Conservation (phyloP, 495 filamentous ascomycete species). For the Collariella sp. region DNA sequence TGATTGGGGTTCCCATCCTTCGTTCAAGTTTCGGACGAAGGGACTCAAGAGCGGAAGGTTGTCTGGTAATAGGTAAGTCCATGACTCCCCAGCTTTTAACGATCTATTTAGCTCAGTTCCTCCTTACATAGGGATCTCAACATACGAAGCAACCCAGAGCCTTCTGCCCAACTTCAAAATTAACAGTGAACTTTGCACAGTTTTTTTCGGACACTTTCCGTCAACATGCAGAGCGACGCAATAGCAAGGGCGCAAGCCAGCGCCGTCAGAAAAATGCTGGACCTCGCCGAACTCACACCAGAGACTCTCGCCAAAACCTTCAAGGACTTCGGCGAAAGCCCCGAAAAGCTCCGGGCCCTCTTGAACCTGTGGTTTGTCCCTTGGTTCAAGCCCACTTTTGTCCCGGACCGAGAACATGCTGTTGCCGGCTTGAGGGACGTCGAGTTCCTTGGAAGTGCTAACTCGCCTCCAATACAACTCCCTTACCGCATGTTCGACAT, state of each 20-base stretch:
- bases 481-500: constrained; percentile 40
- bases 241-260: background rate
- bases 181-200: too few relatives aligned
- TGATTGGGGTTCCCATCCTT: too few relatives aligned
- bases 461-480: constrained; percentile 13
- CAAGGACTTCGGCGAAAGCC: constrained; percentile 19
- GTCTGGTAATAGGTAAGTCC: too few relatives aligned
- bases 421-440: constrained; percentile 16
- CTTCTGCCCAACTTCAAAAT: too few relatives aligned
- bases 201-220: too few relatives aligned
- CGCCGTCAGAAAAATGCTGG: background rate
- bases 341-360: constrained; percentile 24
- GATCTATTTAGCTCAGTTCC: too few relatives aligned
- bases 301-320: constrained; percentile 18
- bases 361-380: constrained; percentile 27
- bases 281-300: constrained; percentile 11
- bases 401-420: constrained; percentile 12
- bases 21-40: too few relatives aligned
- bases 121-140: too few relatives aligned
- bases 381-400: constrained; percentile 24
- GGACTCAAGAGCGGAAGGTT: too few relatives aligned
- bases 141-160: too few relatives aligned
- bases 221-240: background rate
- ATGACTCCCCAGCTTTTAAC: too few relatives aligned
- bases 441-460: constrained; percentile 17